Conservation (phyloP, 164 flowering plant species). For the Annona cherimola region DNA sequence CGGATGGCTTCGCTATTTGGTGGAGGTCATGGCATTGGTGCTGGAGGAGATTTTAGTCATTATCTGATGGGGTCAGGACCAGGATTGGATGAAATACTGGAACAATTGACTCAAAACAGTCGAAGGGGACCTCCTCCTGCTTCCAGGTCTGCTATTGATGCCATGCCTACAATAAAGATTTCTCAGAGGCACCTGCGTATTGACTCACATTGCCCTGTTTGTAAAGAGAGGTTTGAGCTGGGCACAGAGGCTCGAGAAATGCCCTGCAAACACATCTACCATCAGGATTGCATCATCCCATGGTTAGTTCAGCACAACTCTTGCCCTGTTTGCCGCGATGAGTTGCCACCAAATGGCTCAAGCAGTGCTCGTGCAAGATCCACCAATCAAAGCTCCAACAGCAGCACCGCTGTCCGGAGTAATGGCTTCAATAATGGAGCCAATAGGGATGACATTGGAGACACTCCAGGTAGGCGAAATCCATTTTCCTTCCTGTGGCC, state of each 20-base stretch:
- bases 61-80: slow-evolving; percentile 83
- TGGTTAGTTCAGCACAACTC: slow-evolving; percentile 81
- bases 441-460: slow-evolving; percentile 26
- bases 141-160: slow-evolving; percentile 54
- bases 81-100: slow-evolving; percentile 72
- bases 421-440: slow-evolving; percentile 11
- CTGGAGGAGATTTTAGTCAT: slow-evolving; percentile 54
- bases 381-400: slow-evolving; percentile 23
- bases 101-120: slow-evolving; percentile 46
- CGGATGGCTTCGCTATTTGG: slow-evolving; percentile 52
- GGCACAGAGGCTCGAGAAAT: slow-evolving; percentile 64
- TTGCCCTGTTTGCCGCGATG: slow-evolving; percentile 80
- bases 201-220: slow-evolving; percentile 73
- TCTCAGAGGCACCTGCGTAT: slow-evolving; percentile 54
- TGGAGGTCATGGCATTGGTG: slow-evolving; percentile 54
- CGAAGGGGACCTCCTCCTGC: slow-evolving; percentile 72
- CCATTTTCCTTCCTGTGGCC: slow-evolving; percentile 65
- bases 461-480: slow-evolving; percentile 43
- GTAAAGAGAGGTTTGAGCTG: slow-evolving; percentile 67
- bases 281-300: slow-evolving; percentile 73
- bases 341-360: slow-evolving; percentile 38
- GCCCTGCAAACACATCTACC: slow-evolving; percentile 77
- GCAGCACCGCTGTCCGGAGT: slow-evolving; percentile 17
- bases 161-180: slow-evolving; percentile 72
- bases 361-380: slow-evolving; percentile 16